These are phyloP conservation scores for Physcomitrellopsis africana DNA, from an alignment of 225 moss, liverwort and hornwort genomes.

Conservation along the genomic window DNA sequence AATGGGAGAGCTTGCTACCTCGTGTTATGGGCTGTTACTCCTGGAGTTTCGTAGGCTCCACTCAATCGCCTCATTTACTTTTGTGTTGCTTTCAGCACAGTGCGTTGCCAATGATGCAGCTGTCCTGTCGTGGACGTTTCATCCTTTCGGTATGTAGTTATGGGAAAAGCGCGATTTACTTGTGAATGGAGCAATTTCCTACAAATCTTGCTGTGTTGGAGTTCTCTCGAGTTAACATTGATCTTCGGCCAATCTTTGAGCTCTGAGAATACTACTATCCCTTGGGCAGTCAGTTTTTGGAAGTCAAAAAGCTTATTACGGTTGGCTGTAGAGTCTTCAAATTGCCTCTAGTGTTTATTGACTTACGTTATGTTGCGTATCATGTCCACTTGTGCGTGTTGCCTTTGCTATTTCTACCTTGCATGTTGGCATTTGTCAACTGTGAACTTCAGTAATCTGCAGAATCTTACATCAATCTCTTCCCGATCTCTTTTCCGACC, in stretches of 20 bases:
- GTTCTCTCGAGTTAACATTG: not conserved
- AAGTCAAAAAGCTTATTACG: not conserved
- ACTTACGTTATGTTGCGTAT: not conserved
- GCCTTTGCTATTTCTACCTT: not conserved
- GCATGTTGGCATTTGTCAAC: conserved; percentile 18
- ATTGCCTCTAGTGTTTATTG: not conserved
- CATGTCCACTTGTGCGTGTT: not conserved
- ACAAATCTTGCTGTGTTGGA: not conserved
- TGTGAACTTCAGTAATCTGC: not conserved
- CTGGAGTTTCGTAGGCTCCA: not conserved
- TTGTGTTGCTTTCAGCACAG: not conserved
- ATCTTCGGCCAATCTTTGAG: conserved; percentile 4
- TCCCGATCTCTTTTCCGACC: not conserved
- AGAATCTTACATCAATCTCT: not conserved
- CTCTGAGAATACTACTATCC: not conserved
- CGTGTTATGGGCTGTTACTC: not conserved
- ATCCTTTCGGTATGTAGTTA: not conserved
- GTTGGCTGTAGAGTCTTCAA: not conserved
- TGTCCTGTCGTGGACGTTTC: not conserved
- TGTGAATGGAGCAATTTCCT: not conserved
- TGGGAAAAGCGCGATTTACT: not conserved
- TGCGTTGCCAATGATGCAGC: not conserved
- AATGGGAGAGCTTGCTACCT: not conserved
- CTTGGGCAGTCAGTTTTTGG: conserved; percentile 3
- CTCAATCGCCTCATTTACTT: not conserved